Evolutionary conservation across 1,139 yeast genomes (phyloP).

Genomic region (Protomyces gravidus): DNA sequence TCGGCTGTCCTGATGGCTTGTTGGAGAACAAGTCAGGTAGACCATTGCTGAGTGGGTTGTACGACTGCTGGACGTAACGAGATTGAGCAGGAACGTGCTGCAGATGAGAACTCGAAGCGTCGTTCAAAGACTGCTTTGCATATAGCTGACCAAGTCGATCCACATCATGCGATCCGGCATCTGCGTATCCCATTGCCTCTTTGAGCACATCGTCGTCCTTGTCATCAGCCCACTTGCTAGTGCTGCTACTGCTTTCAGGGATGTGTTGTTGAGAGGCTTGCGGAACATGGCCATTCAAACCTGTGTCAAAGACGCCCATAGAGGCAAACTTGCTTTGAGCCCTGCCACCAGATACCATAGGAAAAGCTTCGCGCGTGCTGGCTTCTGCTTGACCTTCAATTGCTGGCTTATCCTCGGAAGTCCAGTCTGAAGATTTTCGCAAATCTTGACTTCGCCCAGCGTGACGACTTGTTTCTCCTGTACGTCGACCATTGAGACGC

Average conservation of each 20-base stretch:
- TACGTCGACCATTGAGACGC: constrained; percentile 16
- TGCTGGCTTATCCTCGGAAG: background rate
- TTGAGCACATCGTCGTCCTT: constrained; percentile 27
- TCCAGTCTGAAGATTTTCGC: constrained; percentile 7
- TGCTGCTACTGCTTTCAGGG: background rate
- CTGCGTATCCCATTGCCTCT: constrained; percentile 19
- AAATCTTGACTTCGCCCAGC: background rate
- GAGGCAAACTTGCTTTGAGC: constrained; percentile 11
- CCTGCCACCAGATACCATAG: constrained; percentile 1
- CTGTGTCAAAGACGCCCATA: constrained; percentile 26
- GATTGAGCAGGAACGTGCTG: background rate
- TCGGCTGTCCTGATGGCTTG: background rate
- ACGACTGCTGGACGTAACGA: constrained; percentile 14
- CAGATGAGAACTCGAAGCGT: background rate
- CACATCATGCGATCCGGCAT: constrained; percentile 14
- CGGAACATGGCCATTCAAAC: background rate
- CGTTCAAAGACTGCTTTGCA: constrained; percentile 8
- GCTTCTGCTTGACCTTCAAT: background rate
- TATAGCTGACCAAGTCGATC: constrained; percentile 13
- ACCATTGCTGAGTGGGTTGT: constrained; percentile 19
- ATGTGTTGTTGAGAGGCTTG: background rate
- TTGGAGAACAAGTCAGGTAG: constrained; percentile 17
- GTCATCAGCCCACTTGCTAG: constrained; percentile 21
- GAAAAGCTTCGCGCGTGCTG: background rate
- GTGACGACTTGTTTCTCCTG: constrained; percentile 5